Conservation (phyloP, 306 rosid species). For the Arachis stenosperma region DNA sequence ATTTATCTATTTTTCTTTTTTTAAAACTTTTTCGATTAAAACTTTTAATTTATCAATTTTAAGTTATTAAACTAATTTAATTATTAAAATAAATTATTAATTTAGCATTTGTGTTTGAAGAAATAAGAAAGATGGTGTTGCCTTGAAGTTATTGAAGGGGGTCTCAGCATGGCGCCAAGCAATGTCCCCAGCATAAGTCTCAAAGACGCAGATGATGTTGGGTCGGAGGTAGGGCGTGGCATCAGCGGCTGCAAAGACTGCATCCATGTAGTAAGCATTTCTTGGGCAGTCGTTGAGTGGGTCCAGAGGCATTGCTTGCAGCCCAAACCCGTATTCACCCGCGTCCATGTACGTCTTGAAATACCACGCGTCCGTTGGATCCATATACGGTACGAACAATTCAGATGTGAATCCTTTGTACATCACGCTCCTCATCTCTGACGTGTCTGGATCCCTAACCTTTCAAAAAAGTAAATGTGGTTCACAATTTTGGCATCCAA, state of each 20-base stretch:
- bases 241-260: conserved; percentile 66
- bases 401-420: conserved; percentile 87
- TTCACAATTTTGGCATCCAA: too few relatives aligned
- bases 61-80: too few relatives aligned
- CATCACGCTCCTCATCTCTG: conserved; percentile 66
- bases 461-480: too few relatives aligned
- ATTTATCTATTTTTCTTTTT: too few relatives aligned
- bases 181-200: conserved; percentile 82
- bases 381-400: conserved; percentile 91
- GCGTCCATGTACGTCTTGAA: conserved; percentile 97
- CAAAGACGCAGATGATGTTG: conserved; percentile 76
- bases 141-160: conserved; percentile 72
- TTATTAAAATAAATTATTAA: too few relatives aligned
- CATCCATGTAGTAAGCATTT: conserved; percentile 83
- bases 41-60: too few relatives aligned
- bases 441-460: conserved; percentile 69
- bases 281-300: conserved; percentile 92
- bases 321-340: conserved; percentile 86
- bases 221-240: conserved; percentile 76
- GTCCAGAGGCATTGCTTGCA: conserved; percentile 78
- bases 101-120: too few relatives aligned
- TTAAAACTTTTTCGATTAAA: too few relatives aligned
- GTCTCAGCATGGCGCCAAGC: conserved; percentile 87
- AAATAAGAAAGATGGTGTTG: conserved; percentile 11
- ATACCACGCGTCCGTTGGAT: conserved; percentile 89